Evolutionary conservation across 352 stramenopile species (phyloP).

Genomic region (Thalassiosira hispida): DNA sequence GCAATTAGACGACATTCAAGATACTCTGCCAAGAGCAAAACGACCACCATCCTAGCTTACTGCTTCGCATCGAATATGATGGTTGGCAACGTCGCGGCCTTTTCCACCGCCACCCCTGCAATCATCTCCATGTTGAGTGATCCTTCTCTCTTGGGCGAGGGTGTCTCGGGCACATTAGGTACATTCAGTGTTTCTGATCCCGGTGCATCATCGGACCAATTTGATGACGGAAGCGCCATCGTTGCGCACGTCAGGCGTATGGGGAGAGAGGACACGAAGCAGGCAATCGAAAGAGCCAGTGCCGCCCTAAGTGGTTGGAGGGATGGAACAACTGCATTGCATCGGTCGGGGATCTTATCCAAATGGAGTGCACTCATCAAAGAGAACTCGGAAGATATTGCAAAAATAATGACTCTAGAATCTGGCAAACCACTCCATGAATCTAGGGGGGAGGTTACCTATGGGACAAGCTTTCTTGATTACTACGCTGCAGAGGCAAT

Average conservation of each 20-base stretch:
- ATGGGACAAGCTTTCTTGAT: conserved; percentile 93
- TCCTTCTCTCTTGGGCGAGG: conserved; percentile 48
- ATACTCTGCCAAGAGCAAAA: background rate
- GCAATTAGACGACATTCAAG: conserved; percentile 10
- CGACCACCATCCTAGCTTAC: conserved; percentile 11
- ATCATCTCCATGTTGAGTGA: conserved; percentile 44
- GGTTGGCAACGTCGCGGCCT: conserved; percentile 10
- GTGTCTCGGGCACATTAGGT: background rate
- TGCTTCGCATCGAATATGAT: conserved; percentile 24
- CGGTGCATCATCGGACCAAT: conserved; percentile 36
- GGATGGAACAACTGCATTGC: conserved; percentile 61
- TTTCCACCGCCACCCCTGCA: conserved; percentile 17
- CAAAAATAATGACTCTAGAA: conserved; percentile 92
- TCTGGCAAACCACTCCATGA: conserved; percentile 96
- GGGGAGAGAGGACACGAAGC: conserved; percentile 44
- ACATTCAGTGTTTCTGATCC: conserved; percentile 63
- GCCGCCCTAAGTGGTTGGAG: conserved; percentile 51
- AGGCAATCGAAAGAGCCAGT: conserved; percentile 55
- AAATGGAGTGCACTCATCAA: conserved; percentile 71
- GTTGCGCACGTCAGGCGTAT: conserved; percentile 52
- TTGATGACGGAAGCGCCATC: conserved; percentile 36
- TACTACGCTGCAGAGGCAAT: conserved; percentile 96
- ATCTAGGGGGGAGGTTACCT: conserved; percentile 92
- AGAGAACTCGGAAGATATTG: conserved; percentile 74
- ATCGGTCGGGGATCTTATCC: conserved; percentile 55